Conservation (phyloP, 768 basidiomycete species). For the Kwoniella sp. region DNA sequence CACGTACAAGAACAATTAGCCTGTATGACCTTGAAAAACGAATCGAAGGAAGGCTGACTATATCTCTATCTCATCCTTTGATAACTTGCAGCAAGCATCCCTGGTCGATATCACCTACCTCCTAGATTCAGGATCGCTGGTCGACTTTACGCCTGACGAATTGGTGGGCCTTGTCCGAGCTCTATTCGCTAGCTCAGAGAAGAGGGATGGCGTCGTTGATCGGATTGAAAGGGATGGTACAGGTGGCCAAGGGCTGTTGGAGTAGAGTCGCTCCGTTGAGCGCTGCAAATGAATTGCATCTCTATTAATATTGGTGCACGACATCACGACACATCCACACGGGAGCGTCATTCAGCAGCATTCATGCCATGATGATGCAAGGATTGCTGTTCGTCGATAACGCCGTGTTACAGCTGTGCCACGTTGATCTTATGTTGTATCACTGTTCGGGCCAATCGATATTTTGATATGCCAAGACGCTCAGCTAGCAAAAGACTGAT, state of each 20-base stretch:
- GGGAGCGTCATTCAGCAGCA: too few relatives aligned
- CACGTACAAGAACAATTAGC: too few relatives aligned
- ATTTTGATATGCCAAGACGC: too few relatives aligned
- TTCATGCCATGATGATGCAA: too few relatives aligned
- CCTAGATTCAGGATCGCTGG: slow-evolving; percentile 83
- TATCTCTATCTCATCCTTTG: not conserved
- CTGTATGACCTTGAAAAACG: not conserved
- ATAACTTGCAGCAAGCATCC: not conserved
- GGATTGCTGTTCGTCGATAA: too few relatives aligned
- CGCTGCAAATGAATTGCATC: too few relatives aligned
- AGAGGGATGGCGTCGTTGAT: slow-evolving; percentile 78
- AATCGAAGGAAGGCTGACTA: not conserved
- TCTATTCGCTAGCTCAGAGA: slow-evolving; percentile 80
- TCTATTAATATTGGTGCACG: too few relatives aligned
- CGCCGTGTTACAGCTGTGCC: too few relatives aligned
- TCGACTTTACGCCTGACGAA: slow-evolving; percentile 86
- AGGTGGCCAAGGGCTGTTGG: not conserved
- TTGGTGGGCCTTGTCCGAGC: slow-evolving; percentile 77
- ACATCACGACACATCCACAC: too few relatives aligned
- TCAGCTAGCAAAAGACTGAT: too few relatives aligned
- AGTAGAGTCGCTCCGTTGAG: not conserved
- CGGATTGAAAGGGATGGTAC: slow-evolving; percentile 37
- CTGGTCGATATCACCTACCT: slow-evolving; percentile 89
- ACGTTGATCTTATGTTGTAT: too few relatives aligned
- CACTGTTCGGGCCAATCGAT: too few relatives aligned